Conservation (phyloP, 1,139 yeast species). For the Saccharomyces hybrid region DNA sequence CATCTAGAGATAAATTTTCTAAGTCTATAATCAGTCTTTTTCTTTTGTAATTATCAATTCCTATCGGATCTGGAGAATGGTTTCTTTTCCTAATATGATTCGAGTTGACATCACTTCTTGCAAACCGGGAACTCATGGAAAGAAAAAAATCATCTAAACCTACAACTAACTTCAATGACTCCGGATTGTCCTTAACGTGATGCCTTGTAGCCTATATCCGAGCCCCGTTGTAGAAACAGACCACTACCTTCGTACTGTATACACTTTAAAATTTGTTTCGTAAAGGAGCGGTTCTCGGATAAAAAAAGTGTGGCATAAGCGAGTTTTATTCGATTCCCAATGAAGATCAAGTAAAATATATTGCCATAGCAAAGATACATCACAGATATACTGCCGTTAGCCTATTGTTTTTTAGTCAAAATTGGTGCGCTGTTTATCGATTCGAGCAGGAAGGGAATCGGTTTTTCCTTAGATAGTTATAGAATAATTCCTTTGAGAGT, state of each 20-base stretch:
- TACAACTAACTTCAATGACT: neutral
- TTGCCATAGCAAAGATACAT: neutral
- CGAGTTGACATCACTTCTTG: slow-evolving; percentile 7
- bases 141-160: neutral
- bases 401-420: neutral
- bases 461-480: neutral
- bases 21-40: slow-evolving; percentile 25
- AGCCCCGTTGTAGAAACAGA: neutral
- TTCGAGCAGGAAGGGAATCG: neutral
- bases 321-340: neutral
- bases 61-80: slow-evolving; percentile 22
- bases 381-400: neutral
- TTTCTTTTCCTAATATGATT: slow-evolving; percentile 19
- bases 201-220: neutral
- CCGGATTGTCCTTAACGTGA: neutral
- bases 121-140: neutral
- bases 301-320: neutral
- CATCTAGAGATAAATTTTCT: slow-evolving; percentile 19
- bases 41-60: slow-evolving; percentile 27
- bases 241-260: neutral
- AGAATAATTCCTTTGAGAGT: neutral
- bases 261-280: neutral
- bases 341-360: neutral
- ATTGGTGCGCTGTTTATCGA: neutral
- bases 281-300: neutral